Percentiles rank a stretch among this genome's conserved stretches.
These are phyloP conservation scores for Ophiostoma perfectum DNA, from an alignment of 2,329 filamentous ascomycete species.

Conservation along the genomic window DNA sequence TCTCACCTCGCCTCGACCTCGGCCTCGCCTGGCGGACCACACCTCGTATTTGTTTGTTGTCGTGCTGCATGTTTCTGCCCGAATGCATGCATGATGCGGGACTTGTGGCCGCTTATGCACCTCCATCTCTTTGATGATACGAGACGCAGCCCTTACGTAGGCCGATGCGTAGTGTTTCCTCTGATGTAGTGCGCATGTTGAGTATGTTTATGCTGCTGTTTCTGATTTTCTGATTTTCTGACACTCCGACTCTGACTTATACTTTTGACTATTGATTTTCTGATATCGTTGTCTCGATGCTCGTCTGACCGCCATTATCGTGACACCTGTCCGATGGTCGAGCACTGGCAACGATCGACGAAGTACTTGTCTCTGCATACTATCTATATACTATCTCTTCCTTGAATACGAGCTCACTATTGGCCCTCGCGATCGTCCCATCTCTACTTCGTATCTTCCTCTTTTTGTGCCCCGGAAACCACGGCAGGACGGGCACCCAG, in stretches of 20 bases:
- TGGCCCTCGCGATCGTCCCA: background rate
- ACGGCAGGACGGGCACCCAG: background rate
- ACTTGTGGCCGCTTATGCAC: conserved; percentile 11
- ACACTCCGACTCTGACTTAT: no score
- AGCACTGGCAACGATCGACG: background rate
- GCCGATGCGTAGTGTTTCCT: background rate
- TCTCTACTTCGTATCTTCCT: background rate
- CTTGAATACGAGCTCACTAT: background rate
- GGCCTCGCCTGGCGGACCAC: no score
- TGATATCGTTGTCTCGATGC: no score
- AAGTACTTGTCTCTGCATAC: background rate
- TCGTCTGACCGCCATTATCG: conserved; percentile 8
- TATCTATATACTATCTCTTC: background rate
- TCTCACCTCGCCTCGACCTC: background rate
- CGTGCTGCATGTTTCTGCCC: background rate
- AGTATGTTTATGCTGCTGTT: background rate
- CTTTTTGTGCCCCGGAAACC: background rate
- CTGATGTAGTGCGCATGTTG: background rate
- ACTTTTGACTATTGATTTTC: no score
- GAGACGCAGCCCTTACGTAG: background rate
- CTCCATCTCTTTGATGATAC: conserved; percentile 5
- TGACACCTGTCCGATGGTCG: conserved; percentile 1
- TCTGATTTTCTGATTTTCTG: no score
- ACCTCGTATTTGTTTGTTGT: background rate
- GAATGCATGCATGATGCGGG: conserved; percentile 8